Evolutionary conservation across 352 stramenopile genomes (phyloP).

Genomic region (Peronospora destructor): DNA sequence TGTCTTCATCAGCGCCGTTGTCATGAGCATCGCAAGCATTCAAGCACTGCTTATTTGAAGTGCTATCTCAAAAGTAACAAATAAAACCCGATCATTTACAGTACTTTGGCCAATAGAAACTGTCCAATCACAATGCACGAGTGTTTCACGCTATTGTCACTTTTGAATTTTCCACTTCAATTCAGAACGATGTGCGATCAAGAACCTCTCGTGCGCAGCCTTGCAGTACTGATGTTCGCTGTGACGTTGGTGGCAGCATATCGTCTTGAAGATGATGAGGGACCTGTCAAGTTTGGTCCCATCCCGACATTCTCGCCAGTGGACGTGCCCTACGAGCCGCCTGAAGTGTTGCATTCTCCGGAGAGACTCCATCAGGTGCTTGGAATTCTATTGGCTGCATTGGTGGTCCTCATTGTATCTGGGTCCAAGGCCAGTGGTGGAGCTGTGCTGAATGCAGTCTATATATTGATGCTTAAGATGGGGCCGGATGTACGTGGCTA

Average conservation of each 20-base stretch:
- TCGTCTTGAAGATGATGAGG: constrained; percentile 7
- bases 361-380: constrained; percentile 26
- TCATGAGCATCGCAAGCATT: too few relatives aligned
- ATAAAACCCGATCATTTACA: background rate
- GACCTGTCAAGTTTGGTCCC: constrained; percentile 23
- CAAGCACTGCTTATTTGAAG: too few relatives aligned
- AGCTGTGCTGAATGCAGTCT: constrained; percentile 89
- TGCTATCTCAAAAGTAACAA: background rate
- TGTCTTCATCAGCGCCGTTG: too few relatives aligned
- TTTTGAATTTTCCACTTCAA: constrained; percentile 18
- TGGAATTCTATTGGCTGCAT: constrained; percentile 24
- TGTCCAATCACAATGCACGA: constrained; percentile 4
- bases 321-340: constrained; percentile 17
- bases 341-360: constrained; percentile 11
- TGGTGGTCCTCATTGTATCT: constrained; percentile 62
- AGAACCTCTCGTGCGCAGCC: constrained; percentile 4
- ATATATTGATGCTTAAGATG: constrained; percentile 88
- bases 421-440: constrained; percentile 74
- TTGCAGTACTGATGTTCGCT: constrained; percentile 11
- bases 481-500: constrained; percentile 47
- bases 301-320: constrained; percentile 16
- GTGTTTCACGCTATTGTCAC: background rate
- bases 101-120: constrained; percentile 1
- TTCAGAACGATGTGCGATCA: constrained; percentile 4
- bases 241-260: constrained; percentile 5